phyloP scores from a whole-genome alignment of 352 stramenopile species.

The Halophytophthora batemanensis region DNA sequence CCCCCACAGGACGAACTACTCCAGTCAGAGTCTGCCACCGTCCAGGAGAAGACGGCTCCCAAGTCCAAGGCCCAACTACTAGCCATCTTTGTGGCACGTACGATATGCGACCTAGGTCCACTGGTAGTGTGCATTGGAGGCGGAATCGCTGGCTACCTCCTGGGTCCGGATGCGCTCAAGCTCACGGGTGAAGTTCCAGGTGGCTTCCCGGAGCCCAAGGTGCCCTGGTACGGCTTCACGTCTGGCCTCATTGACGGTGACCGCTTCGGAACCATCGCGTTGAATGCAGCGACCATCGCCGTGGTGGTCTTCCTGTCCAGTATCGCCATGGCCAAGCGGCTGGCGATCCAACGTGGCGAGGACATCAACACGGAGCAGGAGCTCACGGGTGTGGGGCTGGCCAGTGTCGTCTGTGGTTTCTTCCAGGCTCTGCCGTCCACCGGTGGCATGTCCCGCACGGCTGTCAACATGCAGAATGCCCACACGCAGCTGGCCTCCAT shows the following conservation, averaged over 20 bases:
- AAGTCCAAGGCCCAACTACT: constrained; percentile 48
- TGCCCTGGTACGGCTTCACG: constrained; percentile 54
- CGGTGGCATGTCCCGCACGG: constrained; percentile 86
- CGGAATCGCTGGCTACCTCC: constrained; percentile 52
- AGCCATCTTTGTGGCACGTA: constrained; percentile 36
- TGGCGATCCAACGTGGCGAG: constrained; percentile 79
- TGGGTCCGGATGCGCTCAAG: constrained; percentile 26
- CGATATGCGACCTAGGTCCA: constrained; percentile 43
- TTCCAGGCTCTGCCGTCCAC: constrained; percentile 86
- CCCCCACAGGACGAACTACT: background rate
- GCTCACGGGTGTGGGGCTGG: constrained; percentile 81
- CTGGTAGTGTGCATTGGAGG: constrained; percentile 71
- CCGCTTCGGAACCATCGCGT: constrained; percentile 53
- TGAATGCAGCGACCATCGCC: constrained; percentile 69
- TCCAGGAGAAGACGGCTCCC: constrained; percentile 30
- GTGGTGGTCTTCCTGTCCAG: constrained; percentile 91
- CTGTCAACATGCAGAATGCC: constrained; percentile 89
- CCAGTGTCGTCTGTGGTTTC: constrained; percentile 84
- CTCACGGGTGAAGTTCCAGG: constrained; percentile 69
- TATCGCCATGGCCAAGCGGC: constrained; percentile 84
- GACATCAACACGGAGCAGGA: constrained; percentile 76
- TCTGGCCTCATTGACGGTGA: constrained; percentile 43
- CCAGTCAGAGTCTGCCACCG: constrained; percentile 2
- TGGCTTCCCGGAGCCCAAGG: constrained; percentile 52
- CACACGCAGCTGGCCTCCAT: constrained; percentile 81